phyloP scores from a whole-genome alignment of 2,329 filamentous ascomycete species.

The Penicillium freii region DNA sequence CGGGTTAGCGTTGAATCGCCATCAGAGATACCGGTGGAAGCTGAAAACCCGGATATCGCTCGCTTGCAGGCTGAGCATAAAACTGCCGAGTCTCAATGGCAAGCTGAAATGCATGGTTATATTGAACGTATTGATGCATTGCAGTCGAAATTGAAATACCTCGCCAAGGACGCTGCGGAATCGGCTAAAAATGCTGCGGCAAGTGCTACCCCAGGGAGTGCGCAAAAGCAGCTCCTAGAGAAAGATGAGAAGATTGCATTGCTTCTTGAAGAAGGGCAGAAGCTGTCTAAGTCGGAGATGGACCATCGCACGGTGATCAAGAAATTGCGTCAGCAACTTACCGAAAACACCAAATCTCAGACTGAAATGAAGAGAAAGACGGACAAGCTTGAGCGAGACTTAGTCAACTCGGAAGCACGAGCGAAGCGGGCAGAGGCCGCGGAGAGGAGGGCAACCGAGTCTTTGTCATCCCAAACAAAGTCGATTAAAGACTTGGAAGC shows the following conservation, averaged over 20 bases:
- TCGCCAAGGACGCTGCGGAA: conserved; percentile 76
- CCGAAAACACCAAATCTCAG: conserved; percentile 53
- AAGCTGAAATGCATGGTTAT: conserved; percentile 79
- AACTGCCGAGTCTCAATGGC: conserved; percentile 58
- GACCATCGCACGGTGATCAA: conserved; percentile 81
- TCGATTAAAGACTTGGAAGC: conserved; percentile 58
- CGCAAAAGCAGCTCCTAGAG: conserved; percentile 77
- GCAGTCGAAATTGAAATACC: conserved; percentile 84
- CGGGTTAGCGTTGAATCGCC: conserved; percentile 18
- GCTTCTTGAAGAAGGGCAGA: conserved; percentile 88
- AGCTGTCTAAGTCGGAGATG: conserved; percentile 80
- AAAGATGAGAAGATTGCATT: conserved; percentile 88
- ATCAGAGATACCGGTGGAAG: conserved; percentile 19
- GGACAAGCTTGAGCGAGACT: conserved; percentile 58
- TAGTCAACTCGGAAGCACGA: conserved; percentile 51
- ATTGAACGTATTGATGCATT: conserved; percentile 88
- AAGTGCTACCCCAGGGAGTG: conserved; percentile 61
- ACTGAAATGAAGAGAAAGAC: conserved; percentile 55
- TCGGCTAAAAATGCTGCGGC: conserved; percentile 67
- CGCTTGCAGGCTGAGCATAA: conserved; percentile 52
- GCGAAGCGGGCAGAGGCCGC: conserved; percentile 60
- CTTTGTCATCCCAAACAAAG: conserved; percentile 51
- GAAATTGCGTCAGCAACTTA: conserved; percentile 61
- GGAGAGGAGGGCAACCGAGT: conserved; percentile 57
- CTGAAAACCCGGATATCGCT: conserved; percentile 48